Percentiles rank a stretch among this genome's conserved stretches.
Conservation (phyloP, 192 early-diverging fungal genomes). For the Paraglomus brasilianum region DNA sequence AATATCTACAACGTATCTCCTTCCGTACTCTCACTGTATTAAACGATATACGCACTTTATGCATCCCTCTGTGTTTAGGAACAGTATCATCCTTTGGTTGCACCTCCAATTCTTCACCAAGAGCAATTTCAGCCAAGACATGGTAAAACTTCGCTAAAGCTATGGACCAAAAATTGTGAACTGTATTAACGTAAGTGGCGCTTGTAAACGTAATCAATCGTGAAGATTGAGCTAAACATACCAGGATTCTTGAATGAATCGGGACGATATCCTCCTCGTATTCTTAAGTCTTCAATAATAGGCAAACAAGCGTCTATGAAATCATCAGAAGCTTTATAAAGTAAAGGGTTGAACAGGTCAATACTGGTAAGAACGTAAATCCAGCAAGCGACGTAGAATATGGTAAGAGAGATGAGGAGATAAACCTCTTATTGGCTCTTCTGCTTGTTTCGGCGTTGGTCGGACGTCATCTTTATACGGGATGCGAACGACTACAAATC, state of each 20-base stretch:
- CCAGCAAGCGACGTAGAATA: background rate
- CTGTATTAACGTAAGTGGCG: background rate
- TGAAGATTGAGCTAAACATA: constrained; percentile 18
- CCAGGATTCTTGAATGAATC: constrained; percentile 46
- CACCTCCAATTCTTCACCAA: constrained; percentile 41
- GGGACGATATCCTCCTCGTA: constrained; percentile 43
- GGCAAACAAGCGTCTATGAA: constrained; percentile 38
- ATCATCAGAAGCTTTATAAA: constrained; percentile 35
- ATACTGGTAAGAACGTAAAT: background rate
- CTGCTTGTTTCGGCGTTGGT: constrained; percentile 35
- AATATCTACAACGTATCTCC: background rate
- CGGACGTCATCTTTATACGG: constrained; percentile 82
- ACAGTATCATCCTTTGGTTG: constrained; percentile 35
- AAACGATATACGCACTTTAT: constrained; percentile 5
- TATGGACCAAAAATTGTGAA: constrained; percentile 13
- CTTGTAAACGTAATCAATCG: background rate
- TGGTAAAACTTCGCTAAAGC: constrained; percentile 44
- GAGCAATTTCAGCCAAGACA: constrained; percentile 40
- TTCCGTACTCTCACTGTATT: background rate
- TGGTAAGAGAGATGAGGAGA: background rate
- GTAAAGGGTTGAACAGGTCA: background rate
- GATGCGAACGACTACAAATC: constrained; percentile 63
- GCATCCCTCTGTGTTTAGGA: constrained; percentile 28
- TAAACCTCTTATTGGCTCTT: constrained; percentile 28
- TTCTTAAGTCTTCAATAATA: constrained; percentile 39